A percentile compares a stretch with the other conserved stretches of the same genome.
Conservation (phyloP, 169 alveolate genomes). For the Amoebophrya sp. region DNA sequence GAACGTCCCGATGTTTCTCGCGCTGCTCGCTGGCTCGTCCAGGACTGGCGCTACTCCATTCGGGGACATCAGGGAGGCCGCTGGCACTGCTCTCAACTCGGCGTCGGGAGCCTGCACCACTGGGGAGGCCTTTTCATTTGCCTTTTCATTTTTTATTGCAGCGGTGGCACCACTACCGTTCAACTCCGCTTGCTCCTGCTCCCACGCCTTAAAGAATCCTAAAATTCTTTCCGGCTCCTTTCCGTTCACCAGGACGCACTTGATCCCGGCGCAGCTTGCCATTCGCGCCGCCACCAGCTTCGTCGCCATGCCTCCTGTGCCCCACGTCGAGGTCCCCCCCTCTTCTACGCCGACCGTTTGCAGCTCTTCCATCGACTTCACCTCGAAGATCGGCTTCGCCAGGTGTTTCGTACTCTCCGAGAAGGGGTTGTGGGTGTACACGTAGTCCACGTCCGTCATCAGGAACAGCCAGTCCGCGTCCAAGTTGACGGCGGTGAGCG, state of each 20-base stretch:
- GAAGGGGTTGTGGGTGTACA: slow-evolving; percentile 31
- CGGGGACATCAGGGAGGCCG: neutral
- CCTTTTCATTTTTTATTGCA: too few species aligned
- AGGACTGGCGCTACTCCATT: neutral
- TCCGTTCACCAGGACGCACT: slow-evolving; percentile 34
- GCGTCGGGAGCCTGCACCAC: too few species aligned
- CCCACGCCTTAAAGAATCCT: neutral
- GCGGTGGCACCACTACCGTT: too few species aligned
- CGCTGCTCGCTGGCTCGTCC: neutral
- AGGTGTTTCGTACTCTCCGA: slow-evolving; percentile 4
- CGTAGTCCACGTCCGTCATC: slow-evolving; percentile 37
- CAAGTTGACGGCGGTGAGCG: slow-evolving; percentile 32
- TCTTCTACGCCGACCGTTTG: neutral
- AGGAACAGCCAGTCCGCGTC: slow-evolving; percentile 38
- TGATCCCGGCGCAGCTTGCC: slow-evolving; percentile 39
- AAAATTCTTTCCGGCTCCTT: slow-evolving; percentile 22
- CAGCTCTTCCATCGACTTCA: slow-evolving; percentile 20
- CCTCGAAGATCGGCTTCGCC: slow-evolving; percentile 34
- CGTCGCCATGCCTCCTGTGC: slow-evolving; percentile 41
- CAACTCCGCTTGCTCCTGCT: too few species aligned
- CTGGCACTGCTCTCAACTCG: slow-evolving; percentile 20
- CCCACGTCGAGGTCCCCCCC: slow-evolving; percentile 6
- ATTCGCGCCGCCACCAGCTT: slow-evolving; percentile 34
- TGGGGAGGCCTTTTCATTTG: too few species aligned
- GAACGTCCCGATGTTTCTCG: neutral